Conservation (phyloP, 495 filamentous ascomycete species). For the Penicillium lividum region DNA sequence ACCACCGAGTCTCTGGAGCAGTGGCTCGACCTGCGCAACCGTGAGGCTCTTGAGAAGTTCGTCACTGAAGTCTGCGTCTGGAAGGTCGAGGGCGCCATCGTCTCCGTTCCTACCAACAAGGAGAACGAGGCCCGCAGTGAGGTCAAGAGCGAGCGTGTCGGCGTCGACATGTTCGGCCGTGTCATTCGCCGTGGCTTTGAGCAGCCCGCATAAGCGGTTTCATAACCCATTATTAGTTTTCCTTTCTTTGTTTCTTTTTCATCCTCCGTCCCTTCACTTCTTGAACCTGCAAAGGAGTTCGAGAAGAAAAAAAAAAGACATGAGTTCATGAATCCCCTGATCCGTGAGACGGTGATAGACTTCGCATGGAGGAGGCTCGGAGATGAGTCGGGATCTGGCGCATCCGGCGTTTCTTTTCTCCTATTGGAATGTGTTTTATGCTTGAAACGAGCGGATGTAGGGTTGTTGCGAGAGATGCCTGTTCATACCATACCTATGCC, state of each 20-base stretch:
- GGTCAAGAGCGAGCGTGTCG: conserved; percentile 91
- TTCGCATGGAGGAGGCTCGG: conserved; percentile 35
- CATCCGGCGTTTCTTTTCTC: conserved; percentile 33
- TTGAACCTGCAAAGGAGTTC: conserved; percentile 6
- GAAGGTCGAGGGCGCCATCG: conserved; percentile 67
- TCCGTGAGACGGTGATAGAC: conserved; percentile 35
- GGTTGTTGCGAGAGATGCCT: conserved; percentile 17
- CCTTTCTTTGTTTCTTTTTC: conserved; percentile 14
- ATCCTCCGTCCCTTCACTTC: conserved; percentile 21
- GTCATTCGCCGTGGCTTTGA: conserved; percentile 88
- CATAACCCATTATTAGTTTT: conserved; percentile 9
- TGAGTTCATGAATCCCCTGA: conserved; percentile 36
- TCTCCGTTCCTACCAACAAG: conserved; percentile 85
- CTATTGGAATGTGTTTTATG: conserved; percentile 27
- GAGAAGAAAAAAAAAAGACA: conserved; percentile 27
- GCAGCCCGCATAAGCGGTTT: conserved; percentile 65
- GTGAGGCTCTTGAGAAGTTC: conserved; percentile 74
- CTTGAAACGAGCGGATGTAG: conserved; percentile 23
- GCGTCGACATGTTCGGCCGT: conserved; percentile 74
- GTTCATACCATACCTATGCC: conserved; percentile 23
- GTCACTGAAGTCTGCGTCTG: conserved; percentile 83
- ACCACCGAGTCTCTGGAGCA: conserved; percentile 72
- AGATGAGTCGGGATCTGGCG: conserved; percentile 37
- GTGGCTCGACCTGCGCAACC: conserved; percentile 79
- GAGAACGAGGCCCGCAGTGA: conserved; percentile 98